Percentiles rank a stretch among this genome's conserved stretches.
Conservation (phyloP, 345 rosid species). For the Rhizophora mangle region DNA sequence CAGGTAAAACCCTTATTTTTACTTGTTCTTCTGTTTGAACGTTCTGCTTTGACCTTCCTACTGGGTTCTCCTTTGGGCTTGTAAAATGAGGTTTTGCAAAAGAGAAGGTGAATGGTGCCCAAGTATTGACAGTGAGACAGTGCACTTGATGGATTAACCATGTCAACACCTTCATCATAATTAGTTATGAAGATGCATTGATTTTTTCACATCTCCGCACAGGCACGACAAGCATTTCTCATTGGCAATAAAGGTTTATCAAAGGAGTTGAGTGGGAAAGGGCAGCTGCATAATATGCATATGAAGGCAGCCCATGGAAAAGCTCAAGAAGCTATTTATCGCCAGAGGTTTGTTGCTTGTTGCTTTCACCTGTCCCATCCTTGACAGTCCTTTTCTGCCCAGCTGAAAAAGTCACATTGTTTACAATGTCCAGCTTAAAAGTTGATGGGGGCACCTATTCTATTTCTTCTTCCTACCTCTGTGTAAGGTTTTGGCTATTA, state of each 20-base stretch:
- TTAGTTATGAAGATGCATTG: background rate
- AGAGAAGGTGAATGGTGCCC: background rate
- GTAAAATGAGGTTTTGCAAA: background rate
- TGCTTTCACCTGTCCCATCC: slow-evolving; percentile 6
- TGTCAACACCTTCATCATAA: background rate
- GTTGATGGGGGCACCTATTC: background rate
- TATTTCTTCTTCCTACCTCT: background rate
- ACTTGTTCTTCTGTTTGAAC: background rate
- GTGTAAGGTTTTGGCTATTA: background rate
- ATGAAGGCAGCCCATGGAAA: slow-evolving; percentile 98
- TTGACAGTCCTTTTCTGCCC: background rate
- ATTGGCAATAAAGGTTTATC: slow-evolving; percentile 92
- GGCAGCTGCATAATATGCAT: slow-evolving; percentile 82
- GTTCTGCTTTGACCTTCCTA: background rate
- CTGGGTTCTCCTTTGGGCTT: background rate
- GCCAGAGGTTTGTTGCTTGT: slow-evolving; percentile 68
- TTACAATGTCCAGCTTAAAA: background rate
- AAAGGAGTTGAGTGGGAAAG: slow-evolving; percentile 88
- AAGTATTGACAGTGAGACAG: background rate
- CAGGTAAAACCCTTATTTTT: slow-evolving; percentile 50
- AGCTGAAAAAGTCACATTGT: background rate
- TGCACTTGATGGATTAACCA: too few relatives aligned
- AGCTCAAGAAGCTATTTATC: slow-evolving; percentile 93
- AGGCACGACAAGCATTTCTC: slow-evolving; percentile 91
- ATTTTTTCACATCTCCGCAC: slow-evolving; percentile 18